Percentiles rank a stretch among this genome's conserved stretches.
phyloP scores from a whole-genome alignment of 495 filamentous ascomycete species.

The Aspergillus conjunctus region DNA sequence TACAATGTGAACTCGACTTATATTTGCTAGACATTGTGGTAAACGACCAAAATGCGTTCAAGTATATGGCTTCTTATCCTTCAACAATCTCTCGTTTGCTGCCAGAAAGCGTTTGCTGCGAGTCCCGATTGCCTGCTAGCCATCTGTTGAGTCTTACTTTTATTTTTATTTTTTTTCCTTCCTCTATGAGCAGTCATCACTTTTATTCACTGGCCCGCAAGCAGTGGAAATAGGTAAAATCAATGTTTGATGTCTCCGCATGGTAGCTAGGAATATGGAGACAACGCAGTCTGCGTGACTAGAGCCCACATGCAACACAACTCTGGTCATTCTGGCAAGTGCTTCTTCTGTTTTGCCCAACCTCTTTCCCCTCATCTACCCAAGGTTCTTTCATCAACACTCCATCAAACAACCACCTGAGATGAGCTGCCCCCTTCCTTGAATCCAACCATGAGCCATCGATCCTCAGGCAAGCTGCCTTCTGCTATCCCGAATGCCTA shows the following conservation, averaged over 20 bases:
- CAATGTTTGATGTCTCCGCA: neutral
- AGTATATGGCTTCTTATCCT: no score
- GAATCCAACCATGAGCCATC: neutral
- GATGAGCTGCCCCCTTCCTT: neutral
- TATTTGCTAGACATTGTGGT: no score
- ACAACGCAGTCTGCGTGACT: neutral
- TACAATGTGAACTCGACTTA: no score
- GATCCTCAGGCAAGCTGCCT: neutral
- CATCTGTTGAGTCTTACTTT: neutral
- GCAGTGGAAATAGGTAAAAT: neutral
- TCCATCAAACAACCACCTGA: neutral
- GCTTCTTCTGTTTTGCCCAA: neutral
- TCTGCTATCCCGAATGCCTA: conserved; percentile 23
- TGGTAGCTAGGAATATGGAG: neutral
- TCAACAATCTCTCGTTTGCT: no score
- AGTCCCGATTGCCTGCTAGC: neutral
- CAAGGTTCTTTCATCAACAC: conserved; percentile 3
- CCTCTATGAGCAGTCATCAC: neutral
- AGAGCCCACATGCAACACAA: neutral
- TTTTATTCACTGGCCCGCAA: neutral
- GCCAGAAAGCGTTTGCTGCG: no score
- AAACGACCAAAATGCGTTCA: no score
- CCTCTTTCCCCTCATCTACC: neutral
- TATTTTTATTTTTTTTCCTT: neutral
- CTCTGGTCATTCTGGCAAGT: neutral